Base-by-base conservation (phyloP, 495 filamentous ascomycete genomes). In the Terfezia claveryi region DNA sequence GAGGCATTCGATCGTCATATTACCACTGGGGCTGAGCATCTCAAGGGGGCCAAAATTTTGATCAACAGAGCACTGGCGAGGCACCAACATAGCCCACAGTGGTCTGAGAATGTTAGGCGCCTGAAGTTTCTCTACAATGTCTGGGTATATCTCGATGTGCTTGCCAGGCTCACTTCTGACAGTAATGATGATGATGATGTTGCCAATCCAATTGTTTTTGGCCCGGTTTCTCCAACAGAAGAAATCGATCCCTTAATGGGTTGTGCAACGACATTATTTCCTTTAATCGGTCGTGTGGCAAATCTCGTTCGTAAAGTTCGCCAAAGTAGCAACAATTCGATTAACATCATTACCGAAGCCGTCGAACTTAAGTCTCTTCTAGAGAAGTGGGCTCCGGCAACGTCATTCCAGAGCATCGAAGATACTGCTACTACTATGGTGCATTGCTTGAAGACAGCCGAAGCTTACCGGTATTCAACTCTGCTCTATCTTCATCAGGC, bases 131-230 rank as follows among this genome's bases (percentile, higher is more conserved):
- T 88, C 41, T 81, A 81, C 64, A 87, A 84, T 64, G 80, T 81
- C 9, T 87, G 79, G 78, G 72, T 86, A 16, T 88, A 87, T 60
- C 83, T 86, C 78, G 82, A 88, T 67, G 83, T 87, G 38, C 80
- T 88, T 57, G 79, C 83, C 20, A 77, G 81, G 10, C 67, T 88
- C 37, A 87, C 83, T 0, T 80, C 81, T 12, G 68, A 79, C 20
- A 77, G 78, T 54, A 74, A 76, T 5, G 75, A 78, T 17, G 75
- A 77, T 1, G 67, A 69, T 12, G 72, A 50, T 53, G 66, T 53
- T 59, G 69, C 62, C 53, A 67, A 44, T 58, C 16, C 59, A 3
- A 57, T 54, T 5, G 37, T 66, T 36, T 59, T 65, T 38, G 68
- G 61, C 16, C 73, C 74, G 3, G 56, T 69, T 23, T 65, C 67